Base-by-base conservation (phyloP, 306 rosid species). In the Vigna trinervia region DNA sequence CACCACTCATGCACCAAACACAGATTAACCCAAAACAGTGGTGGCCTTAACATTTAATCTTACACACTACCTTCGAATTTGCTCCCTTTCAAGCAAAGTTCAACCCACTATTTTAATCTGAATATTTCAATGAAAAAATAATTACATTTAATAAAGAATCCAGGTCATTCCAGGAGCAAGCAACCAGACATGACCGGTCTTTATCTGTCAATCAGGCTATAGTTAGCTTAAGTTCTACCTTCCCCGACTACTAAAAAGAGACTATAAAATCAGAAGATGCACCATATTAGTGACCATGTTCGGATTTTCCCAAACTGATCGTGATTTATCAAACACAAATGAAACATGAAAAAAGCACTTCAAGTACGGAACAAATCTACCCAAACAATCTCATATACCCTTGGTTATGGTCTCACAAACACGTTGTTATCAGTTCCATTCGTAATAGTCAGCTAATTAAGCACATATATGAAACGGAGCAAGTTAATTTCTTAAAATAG, bases 11-110 rank as follows among this genome's bases (percentile, higher is more conserved):
- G 28, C 1, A 23, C 28, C 28, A 23, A 23, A 23, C 28, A 2
- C 28, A 23, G 2, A 23, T 23, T 23, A 23, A 23, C 2, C 28
- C 28, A 23, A 23, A 23, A 23, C 28, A 23, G 0, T 23, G 28
- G 28, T 23, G 28, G 28, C 28, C 28, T 23, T 23, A 23, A 23
- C 28, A 23, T 23, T 23, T 23, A 23, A 23, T 23, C 28, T 23
- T 30, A 30, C 54, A 70, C 14, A 46, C 54, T 41, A 52, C 71
- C 34, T 62, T 77, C 74, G 73, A 58, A 59, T 68, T 52, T n/a
- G 15, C 48, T 8, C 43, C 61, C 68, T 59, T 39, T 58, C 36
- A 57, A 75, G 38, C 47, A 75, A 84, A 70, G 30, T 11, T 36
- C 53, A 45, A 14, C 66, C 53, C 14, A 62, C 43, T 32, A 32